phyloP scores from a whole-genome alignment of 495 filamentous ascomycete species.

The Penicillium simplicissimum region DNA sequence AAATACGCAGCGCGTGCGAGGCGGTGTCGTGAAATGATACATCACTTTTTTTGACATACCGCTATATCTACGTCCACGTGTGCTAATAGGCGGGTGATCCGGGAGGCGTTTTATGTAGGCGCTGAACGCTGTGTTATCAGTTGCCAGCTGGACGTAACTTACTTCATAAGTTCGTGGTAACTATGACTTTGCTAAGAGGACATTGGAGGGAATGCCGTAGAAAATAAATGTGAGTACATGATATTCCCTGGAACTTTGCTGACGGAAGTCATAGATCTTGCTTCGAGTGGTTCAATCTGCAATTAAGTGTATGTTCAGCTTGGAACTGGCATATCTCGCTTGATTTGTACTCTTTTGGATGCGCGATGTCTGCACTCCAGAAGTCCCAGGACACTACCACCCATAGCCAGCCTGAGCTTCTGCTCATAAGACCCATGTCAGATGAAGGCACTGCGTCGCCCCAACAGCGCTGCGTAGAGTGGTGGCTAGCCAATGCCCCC shows the following conservation, averaged over 20 bases:
- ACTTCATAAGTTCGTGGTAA: not conserved
- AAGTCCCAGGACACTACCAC: not conserved
- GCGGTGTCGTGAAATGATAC: slow-evolving; percentile 6
- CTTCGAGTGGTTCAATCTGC: not conserved
- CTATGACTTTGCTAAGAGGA: not conserved
- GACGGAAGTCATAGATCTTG: not conserved
- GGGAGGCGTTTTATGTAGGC: not conserved
- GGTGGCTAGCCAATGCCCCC: no score
- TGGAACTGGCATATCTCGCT: not conserved
- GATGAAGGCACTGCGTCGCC: no score
- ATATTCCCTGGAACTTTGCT: not conserved
- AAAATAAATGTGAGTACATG: not conserved
- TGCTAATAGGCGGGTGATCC: not conserved
- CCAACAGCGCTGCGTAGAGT: no score
- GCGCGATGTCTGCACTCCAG: not conserved
- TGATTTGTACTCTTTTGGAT: not conserved
- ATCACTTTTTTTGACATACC: slow-evolving; percentile 3
- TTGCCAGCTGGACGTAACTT: not conserved
- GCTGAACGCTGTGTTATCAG: not conserved
- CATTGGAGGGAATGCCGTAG: not conserved
- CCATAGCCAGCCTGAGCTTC: no score
- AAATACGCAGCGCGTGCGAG: not conserved
- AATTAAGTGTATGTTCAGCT: not conserved
- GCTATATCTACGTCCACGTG: not conserved
- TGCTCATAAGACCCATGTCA: no score